Evolutionary conservation across 1,139 yeast genomes (phyloP), one percentile per base, ranked within the genome.

Genomic region (Yamadazyma friedrichii): DNA sequence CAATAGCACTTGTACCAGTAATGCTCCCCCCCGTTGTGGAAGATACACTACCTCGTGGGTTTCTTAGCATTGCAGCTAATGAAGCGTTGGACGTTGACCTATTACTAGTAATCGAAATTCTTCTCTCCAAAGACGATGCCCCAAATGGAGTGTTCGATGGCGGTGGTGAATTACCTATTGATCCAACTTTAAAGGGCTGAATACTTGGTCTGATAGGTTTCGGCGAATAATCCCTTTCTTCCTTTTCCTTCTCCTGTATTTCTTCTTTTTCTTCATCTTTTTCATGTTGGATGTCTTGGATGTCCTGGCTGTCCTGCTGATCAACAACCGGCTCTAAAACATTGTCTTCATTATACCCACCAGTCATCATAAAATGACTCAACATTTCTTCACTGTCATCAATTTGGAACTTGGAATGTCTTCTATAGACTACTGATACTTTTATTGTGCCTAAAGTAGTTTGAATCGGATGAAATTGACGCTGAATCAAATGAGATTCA

Each of bases 391-490:
- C 12, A n/a, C 28, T 26, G 51, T 85, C 91, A 47, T 74, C 78
- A 15, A 88, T 67, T 32, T 74, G 67, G 61, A 91, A 93, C 41
- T 79, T 76, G 45, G 80, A 74, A 54, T 88, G 86, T 31, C 70
- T 73, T 44, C 98, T 74, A 56, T 85, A 91, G 5, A 94, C 85
- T 1, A 88, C 91, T 0, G 94, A 80, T 9, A 88, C 74, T 47
- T 80, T 74, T 38, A 93, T 62, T 2, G 83, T 67, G 0, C 98
- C 98, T 35, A 79, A 67, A 11, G 86, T 80, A 0, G 96, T 88
- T 42, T 75, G 73, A 2, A 93, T 78, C 0, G 94, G 87, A 9
- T 77, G 74, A 43, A 93, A 78, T 43, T 72, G 72, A 54, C 78
- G 78, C 40, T 80, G 84, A 17, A 73, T 73, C 46, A 83, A 61